These are phyloP conservation scores for Saccharomycopsis selenospora DNA, from an alignment of 805 yeast species.

Conservation along the genomic window DNA sequence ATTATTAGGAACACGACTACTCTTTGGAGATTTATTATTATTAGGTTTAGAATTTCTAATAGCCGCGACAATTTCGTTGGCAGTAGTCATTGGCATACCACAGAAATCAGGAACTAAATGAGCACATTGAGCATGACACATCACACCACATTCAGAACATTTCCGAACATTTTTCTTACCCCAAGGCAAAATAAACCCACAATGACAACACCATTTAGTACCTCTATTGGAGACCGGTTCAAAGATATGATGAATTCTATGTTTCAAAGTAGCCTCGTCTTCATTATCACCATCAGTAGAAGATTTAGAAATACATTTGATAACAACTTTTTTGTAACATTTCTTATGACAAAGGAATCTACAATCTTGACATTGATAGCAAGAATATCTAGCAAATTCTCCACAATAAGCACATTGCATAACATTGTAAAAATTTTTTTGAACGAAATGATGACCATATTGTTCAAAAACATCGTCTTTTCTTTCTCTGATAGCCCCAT, in stretches of 20 bases:
- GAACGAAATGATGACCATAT: slow-evolving; percentile 95
- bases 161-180: slow-evolving; percentile 88
- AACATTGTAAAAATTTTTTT: slow-evolving; percentile 88
- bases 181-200: slow-evolving; percentile 95
- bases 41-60: slow-evolving; percentile 65
- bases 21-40: background rate
- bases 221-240: slow-evolving; percentile 89
- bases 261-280: slow-evolving; percentile 79
- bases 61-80: slow-evolving; percentile 78
- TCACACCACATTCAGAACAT: slow-evolving; percentile 88
- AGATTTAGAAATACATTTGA: slow-evolving; percentile 75
- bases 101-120: slow-evolving; percentile 97
- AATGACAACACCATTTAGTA: slow-evolving; percentile 99
- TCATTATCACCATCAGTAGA: slow-evolving; percentile 54
- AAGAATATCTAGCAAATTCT: slow-evolving; percentile 83
- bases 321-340: slow-evolving; percentile 73
- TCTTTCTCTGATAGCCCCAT: slow-evolving; percentile 94
- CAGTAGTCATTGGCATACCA: slow-evolving; percentile 98
- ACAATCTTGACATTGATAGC: slow-evolving; percentile 82
- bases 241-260: slow-evolving; percentile 94
- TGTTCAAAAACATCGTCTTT: slow-evolving; percentile 85
- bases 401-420: slow-evolving; percentile 98
- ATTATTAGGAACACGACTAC: background rate
- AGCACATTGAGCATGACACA: slow-evolving; percentile 90
- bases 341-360: slow-evolving; percentile 72